Conservation (phyloP, 108 stramenopile species). For the Fistulifera solaris region DNA sequence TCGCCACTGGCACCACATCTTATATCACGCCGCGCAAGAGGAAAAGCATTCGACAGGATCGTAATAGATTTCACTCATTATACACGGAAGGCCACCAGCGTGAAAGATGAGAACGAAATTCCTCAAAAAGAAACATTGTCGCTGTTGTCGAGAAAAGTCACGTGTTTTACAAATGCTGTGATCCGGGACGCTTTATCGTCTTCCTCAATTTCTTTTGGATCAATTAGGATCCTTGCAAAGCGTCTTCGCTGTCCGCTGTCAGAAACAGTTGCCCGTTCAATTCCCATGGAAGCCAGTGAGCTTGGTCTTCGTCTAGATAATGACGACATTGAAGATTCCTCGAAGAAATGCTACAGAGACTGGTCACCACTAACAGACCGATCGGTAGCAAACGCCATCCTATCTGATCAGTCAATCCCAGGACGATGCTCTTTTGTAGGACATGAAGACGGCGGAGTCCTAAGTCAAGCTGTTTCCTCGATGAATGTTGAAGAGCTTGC, state of each 20-base stretch:
- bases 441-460: conserved; percentile 39
- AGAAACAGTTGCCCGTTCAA: conserved; percentile 20
- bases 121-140: too few relatives aligned
- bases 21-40: conserved; percentile 57
- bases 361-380: conserved; percentile 63
- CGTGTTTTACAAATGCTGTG: conserved; percentile 6
- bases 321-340: neutral
- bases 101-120: conserved; percentile 13
- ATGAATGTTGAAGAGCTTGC: conserved; percentile 83
- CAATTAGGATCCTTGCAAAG: conserved; percentile 49
- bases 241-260: conserved; percentile 51
- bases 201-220: conserved; percentile 59
- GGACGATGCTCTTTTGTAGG: conserved; percentile 73
- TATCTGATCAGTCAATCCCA: conserved; percentile 14
- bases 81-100: conserved; percentile 19
- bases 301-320: conserved; percentile 40
- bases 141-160: neutral
- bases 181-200: conserved; percentile 9
- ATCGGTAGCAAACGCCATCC: conserved; percentile 58
- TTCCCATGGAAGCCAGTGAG: conserved; percentile 26
- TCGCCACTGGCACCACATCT: conserved; percentile 14
- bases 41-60: conserved; percentile 72
- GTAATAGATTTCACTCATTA: conserved; percentile 58
- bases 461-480: conserved; percentile 17
- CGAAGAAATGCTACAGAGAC: conserved; percentile 36